These are phyloP conservation scores for Suhomyces sp. DNA, from an alignment of 805 yeast species.

Conservation along the genomic window DNA sequence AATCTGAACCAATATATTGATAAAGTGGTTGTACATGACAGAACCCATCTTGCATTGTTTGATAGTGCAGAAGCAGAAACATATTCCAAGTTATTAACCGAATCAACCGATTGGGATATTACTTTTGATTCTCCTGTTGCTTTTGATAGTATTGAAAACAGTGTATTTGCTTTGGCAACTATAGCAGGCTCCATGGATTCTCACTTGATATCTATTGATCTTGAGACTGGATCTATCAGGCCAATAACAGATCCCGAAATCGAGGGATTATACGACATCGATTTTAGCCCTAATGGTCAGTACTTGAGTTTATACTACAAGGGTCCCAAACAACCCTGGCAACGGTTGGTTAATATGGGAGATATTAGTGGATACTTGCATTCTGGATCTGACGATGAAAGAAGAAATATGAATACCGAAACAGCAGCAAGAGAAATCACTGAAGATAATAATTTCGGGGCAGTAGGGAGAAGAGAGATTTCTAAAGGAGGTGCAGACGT, in stretches of 20 bases:
- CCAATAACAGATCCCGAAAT: slow-evolving; percentile 9
- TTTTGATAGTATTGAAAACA: slow-evolving; percentile 15
- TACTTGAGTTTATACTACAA: slow-evolving; percentile 18
- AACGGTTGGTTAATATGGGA: slow-evolving; percentile 19
- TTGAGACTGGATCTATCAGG: neutral
- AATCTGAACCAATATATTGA: slow-evolving; percentile 19
- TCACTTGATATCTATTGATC: slow-evolving; percentile 13
- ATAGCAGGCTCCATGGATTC: slow-evolving; percentile 16
- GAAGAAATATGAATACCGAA: neutral
- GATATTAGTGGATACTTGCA: slow-evolving; percentile 11
- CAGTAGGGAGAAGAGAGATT: no score
- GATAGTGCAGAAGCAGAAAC: slow-evolving; percentile 13
- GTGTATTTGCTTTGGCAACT: slow-evolving; percentile 17
- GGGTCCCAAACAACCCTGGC: slow-evolving; percentile 29
- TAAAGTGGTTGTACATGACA: slow-evolving; percentile 18
- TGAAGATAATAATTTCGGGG: no score
- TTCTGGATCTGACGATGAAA: slow-evolving; percentile 1
- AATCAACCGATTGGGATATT: slow-evolving; percentile 14
- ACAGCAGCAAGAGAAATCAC: no score
- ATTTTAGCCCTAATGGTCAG: slow-evolving; percentile 23
- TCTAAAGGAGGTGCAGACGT: slow-evolving; percentile 14
- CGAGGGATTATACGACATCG: slow-evolving; percentile 15
- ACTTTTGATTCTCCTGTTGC: slow-evolving; percentile 14
- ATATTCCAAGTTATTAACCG: slow-evolving; percentile 13
- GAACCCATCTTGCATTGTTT: slow-evolving; percentile 20